Evolutionary conservation across 257 asterid species (phyloP).

Genomic region (Gentiana macrophylla): DNA sequence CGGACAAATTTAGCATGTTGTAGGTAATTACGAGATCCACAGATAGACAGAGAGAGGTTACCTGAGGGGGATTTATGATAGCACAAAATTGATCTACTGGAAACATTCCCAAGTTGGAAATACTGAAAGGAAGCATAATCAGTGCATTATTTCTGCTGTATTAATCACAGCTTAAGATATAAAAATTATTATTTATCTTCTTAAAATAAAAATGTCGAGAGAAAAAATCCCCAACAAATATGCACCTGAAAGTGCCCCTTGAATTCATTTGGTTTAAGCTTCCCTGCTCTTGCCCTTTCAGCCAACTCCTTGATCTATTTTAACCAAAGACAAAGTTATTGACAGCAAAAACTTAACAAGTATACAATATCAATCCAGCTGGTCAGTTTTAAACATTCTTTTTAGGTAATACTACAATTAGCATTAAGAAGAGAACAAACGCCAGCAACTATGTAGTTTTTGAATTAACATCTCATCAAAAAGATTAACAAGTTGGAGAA

Average conservation of each 20-base stretch:
- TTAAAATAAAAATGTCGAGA: background rate
- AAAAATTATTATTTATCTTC: no score
- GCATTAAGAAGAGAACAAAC: background rate
- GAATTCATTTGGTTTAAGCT: conserved; percentile 91
- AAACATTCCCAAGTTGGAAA: conserved; percentile 98
- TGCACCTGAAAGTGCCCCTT: conserved; percentile 98
- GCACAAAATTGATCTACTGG: conserved; percentile 97
- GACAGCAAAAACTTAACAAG: background rate
- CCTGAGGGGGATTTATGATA: conserved; percentile 98
- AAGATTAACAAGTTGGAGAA: no score
- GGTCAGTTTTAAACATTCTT: background rate
- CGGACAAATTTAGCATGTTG: no score
- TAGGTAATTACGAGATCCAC: no score
- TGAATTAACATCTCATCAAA: no score
- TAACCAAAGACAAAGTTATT: conserved; percentile 10
- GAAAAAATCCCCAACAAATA: conserved; percentile 4
- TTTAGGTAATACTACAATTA: background rate
- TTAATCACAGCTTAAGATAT: conserved; percentile 2
- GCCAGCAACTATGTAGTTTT: no score
- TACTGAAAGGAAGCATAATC: conserved; percentile 38
- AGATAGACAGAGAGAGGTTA: conserved; percentile 18
- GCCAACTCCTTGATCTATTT: conserved; percentile 89
- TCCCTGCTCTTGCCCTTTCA: conserved; percentile 87
- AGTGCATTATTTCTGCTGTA: conserved; percentile 6
- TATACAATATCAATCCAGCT: background rate